Conservation (phyloP, 768 basidiomycete species). For the Lactarius evosmus region DNA sequence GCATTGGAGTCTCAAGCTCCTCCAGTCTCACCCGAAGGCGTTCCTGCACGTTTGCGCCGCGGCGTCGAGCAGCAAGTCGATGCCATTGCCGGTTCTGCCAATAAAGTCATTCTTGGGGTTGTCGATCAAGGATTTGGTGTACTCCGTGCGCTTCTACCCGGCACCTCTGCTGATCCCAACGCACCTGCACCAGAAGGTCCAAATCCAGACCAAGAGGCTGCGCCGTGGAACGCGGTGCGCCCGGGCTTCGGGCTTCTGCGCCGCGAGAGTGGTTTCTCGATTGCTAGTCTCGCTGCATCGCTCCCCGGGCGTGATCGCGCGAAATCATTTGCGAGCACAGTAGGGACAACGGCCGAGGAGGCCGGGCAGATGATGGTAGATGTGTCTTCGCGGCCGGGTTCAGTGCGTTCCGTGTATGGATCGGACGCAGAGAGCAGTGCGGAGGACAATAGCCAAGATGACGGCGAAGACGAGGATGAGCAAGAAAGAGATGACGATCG, state of each 20-base stretch:
- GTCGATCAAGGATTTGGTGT: constrained; percentile 90
- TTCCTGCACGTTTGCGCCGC: constrained; percentile 58
- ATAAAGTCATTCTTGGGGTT: constrained; percentile 74
- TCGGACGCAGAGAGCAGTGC: constrained; percentile 36
- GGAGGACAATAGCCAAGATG: constrained; percentile 38
- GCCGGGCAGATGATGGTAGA: constrained; percentile 55
- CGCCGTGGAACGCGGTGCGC: constrained; percentile 43
- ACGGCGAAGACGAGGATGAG: constrained; percentile 41
- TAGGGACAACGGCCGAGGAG: constrained; percentile 36
- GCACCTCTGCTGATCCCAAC: constrained; percentile 34
- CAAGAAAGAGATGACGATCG: constrained; percentile 38
- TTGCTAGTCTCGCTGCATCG: constrained; percentile 67
- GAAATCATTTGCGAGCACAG: constrained; percentile 30
- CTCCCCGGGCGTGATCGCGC: constrained; percentile 54
- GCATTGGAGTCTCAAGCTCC: constrained; percentile 45
- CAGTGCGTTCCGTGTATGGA: constrained; percentile 37
- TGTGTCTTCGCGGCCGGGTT: constrained; percentile 52
- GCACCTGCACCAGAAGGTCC: constrained; percentile 15
- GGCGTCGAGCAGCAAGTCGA: constrained; percentile 80
- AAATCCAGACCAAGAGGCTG: constrained; percentile 31
- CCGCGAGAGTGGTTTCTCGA: constrained; percentile 78
- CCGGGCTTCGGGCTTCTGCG: constrained; percentile 66
- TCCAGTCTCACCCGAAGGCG: constrained; percentile 43
- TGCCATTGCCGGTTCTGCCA: constrained; percentile 77
- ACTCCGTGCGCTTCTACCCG: constrained; percentile 70